Percentiles rank a stretch among this genome's conserved stretches.
Conservation (phyloP, 345 rosid species). For the Clausena lansium region DNA sequence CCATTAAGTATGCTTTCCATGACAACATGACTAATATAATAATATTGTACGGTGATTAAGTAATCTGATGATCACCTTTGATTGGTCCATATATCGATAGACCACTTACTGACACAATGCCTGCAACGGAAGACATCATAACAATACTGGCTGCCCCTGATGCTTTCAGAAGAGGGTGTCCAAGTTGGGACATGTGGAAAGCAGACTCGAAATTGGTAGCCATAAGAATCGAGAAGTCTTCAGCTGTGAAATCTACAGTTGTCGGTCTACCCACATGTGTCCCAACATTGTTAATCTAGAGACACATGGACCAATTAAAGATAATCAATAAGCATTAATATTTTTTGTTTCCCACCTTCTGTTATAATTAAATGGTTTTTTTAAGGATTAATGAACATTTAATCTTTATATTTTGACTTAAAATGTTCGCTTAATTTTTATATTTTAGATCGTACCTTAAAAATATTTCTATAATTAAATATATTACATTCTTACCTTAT, state of each 20-base stretch:
- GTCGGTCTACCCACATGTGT: constrained; percentile 29
- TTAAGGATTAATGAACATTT: too few species aligned
- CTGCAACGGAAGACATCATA: constrained; percentile 47
- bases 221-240: constrained; percentile 33
- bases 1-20: too few species aligned
- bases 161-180: constrained; percentile 55
- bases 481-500: too few species aligned
- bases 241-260: constrained; percentile 36
- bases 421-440: too few species aligned
- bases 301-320: too few species aligned
- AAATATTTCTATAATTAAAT: too few species aligned
- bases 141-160: constrained; percentile 53
- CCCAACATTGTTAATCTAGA: constrained; percentile 52
- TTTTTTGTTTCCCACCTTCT: too few species aligned
- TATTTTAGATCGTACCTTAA: too few species aligned
- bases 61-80: constrained; percentile 27
- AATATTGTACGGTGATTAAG: background rate
- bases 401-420: too few species aligned
- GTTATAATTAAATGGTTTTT: too few species aligned
- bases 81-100: constrained; percentile 39
- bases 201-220: constrained; percentile 50
- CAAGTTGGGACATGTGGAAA: constrained; percentile 49
- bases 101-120: constrained; percentile 19
- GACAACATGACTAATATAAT: too few species aligned
- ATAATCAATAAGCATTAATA: too few species aligned